Evolutionary conservation across 1,284 basidiomycete genomes (phyloP), one percentile per base, ranked within the genome.

Genomic region (Jaminaea rosea): DNA sequence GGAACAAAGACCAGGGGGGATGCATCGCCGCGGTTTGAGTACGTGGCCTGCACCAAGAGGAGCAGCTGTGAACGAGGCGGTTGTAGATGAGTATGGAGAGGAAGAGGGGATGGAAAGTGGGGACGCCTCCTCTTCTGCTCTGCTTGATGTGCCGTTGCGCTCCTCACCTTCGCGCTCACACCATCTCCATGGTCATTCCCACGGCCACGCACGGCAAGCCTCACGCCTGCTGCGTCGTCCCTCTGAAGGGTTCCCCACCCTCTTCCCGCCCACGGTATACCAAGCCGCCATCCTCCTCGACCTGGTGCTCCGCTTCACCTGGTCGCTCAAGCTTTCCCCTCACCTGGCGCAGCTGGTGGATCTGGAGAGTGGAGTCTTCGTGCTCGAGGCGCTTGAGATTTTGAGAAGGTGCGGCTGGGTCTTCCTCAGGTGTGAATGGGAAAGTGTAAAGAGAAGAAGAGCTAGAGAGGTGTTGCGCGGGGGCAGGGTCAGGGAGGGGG

Each of bases 361-460:
- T 63, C 84, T 89, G 49, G 88, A 88, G 69, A 78, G 82, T 9
- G 81, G 87, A 15, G 86, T 94, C 34, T 94, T 97, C 74, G 81
- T 85, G 77, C 81, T 98, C 61, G 92, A 99, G 76, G 80, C 88
- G 44, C 82, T 92, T 37, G 94, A 98, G 77, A 78, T 98, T 31
- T 67, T 90, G 26, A 79, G 94, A 48, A 76, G 94, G 60, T 96
- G 90, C 87, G 81, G 93, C 76, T 99, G 94, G 94, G 87, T 94
- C 8, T 93, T 96, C 75, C 77, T 98, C 61, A 82, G 94, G 17
- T 83, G 97, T 24, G 94, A 99, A 47, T 71, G 68, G 69, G 69
- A 72, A 44, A 52, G 55, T 4, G 65, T 69, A 1, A 27, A 55
- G 46, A 42, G 50, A 3, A 26, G 34, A 17, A 32, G 39, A 11